Conservation (phyloP, 2,329 filamentous ascomycete species). For the Macrophomina pseudophaseolina region DNA sequence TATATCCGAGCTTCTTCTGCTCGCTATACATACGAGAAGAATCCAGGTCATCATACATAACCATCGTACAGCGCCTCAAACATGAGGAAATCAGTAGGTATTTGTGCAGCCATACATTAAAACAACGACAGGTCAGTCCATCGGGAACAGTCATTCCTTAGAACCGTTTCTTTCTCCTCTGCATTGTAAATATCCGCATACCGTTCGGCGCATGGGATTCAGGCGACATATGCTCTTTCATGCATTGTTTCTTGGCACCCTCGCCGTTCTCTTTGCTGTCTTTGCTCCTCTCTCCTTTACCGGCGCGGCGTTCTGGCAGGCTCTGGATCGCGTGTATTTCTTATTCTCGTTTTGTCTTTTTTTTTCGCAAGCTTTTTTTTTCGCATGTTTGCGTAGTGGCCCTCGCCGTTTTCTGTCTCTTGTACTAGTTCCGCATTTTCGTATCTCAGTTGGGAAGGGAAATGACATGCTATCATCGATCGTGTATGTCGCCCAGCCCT, state of each 20-base stretch:
- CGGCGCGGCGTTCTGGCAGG: conserved; percentile 17
- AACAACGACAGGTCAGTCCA: conserved; percentile 6
- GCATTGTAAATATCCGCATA: conserved; percentile 15
- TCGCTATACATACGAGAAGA: conserved; percentile 7
- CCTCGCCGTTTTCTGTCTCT: background rate
- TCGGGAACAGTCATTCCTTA: conserved; percentile 18
- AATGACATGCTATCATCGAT: background rate
- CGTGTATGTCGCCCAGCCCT: no score
- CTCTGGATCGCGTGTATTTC: conserved; percentile 12
- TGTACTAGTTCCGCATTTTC: background rate
- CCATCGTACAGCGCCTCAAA: background rate
- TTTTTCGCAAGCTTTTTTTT: conserved; percentile 2
- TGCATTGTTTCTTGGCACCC: background rate
- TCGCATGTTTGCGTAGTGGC: conserved; percentile 4
- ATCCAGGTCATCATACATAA: conserved; percentile 9
- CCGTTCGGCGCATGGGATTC: conserved; percentile 3
- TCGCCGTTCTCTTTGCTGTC: background rate
- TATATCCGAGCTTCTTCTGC: background rate
- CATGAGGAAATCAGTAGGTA: background rate
- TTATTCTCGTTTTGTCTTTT: background rate
- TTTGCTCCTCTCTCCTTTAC: conserved; percentile 13
- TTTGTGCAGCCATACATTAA: background rate
- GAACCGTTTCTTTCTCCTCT: background rate
- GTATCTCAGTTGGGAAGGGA: background rate
- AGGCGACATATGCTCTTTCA: conserved; percentile 1